Conservation (phyloP, 2,329 filamentous ascomycete genomes). For the Aspergillus tubingensis region DNA sequence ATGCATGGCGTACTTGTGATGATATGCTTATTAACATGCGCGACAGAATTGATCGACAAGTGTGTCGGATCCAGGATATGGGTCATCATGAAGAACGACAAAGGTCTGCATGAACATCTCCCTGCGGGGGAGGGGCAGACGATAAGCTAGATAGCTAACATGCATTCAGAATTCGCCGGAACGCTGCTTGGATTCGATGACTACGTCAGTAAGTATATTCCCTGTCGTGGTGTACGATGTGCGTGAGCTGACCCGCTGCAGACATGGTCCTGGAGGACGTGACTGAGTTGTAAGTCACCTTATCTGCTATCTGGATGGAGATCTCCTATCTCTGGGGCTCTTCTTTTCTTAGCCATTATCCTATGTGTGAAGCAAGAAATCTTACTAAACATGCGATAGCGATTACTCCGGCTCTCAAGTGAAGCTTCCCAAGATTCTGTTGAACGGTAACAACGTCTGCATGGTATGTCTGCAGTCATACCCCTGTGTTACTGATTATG, state of each 20-base stretch:
- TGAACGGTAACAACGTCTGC: conserved; percentile 99
- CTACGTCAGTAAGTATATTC: conserved; percentile 86
- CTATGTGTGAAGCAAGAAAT: background rate
- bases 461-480: conserved; percentile 65
- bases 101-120: conserved; percentile 61
- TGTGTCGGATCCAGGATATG: conserved; percentile 97
- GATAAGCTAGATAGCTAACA: conserved; percentile 16
- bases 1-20: background rate
- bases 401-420: conserved; percentile 87
- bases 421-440: conserved; percentile 88
- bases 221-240: conserved; percentile 4
- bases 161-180: conserved; percentile 79
- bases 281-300: conserved; percentile 78
- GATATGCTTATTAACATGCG: conserved; percentile 22
- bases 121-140: background rate
- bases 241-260: conserved; percentile 42
- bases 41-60: conserved; percentile 92
- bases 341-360: conserved; percentile 1
- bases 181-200: conserved; percentile 96
- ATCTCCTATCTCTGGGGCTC: background rate
- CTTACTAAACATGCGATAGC: conserved; percentile 51
- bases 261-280: conserved; percentile 99
- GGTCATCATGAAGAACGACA: conserved; percentile 99
- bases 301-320: conserved; percentile 1
- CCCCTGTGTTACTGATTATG: background rate